phyloP scores from a whole-genome alignment of 1,139 yeast species.

The Barnettozyma hawaiiensis region DNA sequence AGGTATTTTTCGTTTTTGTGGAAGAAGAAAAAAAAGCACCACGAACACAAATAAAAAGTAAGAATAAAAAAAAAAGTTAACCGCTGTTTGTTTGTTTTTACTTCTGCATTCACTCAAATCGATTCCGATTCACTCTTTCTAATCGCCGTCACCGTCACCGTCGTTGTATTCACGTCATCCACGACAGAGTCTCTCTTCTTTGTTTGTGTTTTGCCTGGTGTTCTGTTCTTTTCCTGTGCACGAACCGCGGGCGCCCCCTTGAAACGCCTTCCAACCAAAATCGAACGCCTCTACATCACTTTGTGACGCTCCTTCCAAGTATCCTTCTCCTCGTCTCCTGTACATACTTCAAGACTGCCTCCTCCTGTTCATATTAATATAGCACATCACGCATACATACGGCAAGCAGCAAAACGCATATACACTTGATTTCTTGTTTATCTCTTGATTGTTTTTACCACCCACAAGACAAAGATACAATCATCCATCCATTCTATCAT shows the following conservation, averaged over 20 bases:
- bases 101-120: neutral
- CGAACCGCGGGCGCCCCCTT: too few relatives aligned
- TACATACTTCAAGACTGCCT: conserved; percentile 8
- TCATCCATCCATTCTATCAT: too few relatives aligned
- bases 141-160: too few relatives aligned
- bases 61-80: neutral
- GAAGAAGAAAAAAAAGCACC: neutral
- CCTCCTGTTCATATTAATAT: conserved; percentile 2
- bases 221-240: neutral
- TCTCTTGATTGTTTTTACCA: too few relatives aligned
- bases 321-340: conserved; percentile 5
- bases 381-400: neutral
- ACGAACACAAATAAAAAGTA: too few relatives aligned
- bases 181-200: too few relatives aligned
- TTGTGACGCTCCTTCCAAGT: neutral
- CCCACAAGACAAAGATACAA: too few relatives aligned
- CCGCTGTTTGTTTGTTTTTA: too few relatives aligned
- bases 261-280: neutral
- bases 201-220: neutral
- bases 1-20: neutral
- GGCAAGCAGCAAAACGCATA: neutral
- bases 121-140: neutral
- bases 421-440: neutral
- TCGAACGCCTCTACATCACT: too few relatives aligned
- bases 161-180: too few relatives aligned